A percentile compares a stretch with the other conserved stretches of the same genome.
phyloP scores from a whole-genome alignment of 2,329 filamentous ascomycete species.

The Aphanoascus verrucosus region DNA sequence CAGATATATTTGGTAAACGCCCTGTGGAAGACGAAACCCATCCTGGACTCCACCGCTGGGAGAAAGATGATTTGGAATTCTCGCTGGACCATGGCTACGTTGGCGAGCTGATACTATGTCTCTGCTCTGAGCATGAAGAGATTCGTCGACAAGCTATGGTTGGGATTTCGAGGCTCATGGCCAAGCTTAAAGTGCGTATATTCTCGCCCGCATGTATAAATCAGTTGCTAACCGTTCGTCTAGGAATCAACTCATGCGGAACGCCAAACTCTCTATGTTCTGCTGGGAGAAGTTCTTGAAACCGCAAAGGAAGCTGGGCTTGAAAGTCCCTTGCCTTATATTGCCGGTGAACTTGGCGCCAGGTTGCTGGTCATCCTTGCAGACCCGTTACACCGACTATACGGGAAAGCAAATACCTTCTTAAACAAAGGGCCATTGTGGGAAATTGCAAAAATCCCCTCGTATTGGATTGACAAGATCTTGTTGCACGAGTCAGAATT shows the following conservation, averaged over 20 bases:
- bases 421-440: slow-evolving; percentile 68
- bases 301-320: slow-evolving; percentile 51
- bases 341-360: slow-evolving; percentile 64
- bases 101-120: slow-evolving; percentile 57
- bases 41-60: slow-evolving; percentile 50
- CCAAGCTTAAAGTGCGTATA: slow-evolving; percentile 37
- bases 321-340: slow-evolving; percentile 54
- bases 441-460: slow-evolving; percentile 48
- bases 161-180: slow-evolving; percentile 35
- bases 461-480: slow-evolving; percentile 56
- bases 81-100: slow-evolving; percentile 68
- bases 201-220: background rate
- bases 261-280: slow-evolving; percentile 64
- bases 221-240: slow-evolving; percentile 2
- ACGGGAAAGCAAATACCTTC: slow-evolving; percentile 76
- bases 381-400: slow-evolving; percentile 70
- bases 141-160: slow-evolving; percentile 62
- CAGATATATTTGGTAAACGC: slow-evolving; percentile 43
- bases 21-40: slow-evolving; percentile 37
- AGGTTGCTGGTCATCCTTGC: slow-evolving; percentile 59
- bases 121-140: slow-evolving; percentile 63
- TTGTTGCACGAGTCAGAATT: slow-evolving; percentile 62
- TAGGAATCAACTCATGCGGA: slow-evolving; percentile 63
- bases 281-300: slow-evolving; percentile 70
- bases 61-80: slow-evolving; percentile 64